Base-by-base conservation (phyloP, 495 filamentous ascomycete species). In the Elasticomyces elasticus region DNA sequence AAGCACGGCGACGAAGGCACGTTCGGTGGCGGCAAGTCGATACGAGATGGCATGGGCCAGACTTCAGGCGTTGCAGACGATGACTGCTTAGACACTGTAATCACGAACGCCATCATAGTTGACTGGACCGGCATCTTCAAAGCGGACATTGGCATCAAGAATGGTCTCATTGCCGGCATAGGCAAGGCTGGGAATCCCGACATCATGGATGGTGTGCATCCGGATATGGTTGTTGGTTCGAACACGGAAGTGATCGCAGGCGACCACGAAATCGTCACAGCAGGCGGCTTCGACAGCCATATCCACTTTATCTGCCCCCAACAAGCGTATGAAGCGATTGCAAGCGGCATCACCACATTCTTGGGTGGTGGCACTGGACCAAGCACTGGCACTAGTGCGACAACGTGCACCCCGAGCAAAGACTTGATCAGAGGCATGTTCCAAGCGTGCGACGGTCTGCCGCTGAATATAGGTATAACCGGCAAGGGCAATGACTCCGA, bases 251-350 rank as follows among this genome's bases (percentile, higher is more conserved):
- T 96, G n/a, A 84, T 98, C 65, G 90, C 92, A 10, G 92, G 84
- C 15, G 92, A 98, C 68, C 81, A 86, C 57, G 88, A 87, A 72
- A 97, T 98, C 54, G 67, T 98, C 23, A 98, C 92, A 0, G 87
- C 89, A 11, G 92, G 92, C 63, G 92, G 86, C 1, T 79, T 95
- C 53, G 92, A 98, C 68, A 83, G 85, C 20, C 92, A 98, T 66
- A 88, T 98, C 55, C 92, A 98, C 66, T 88, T 92, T 59, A 97
- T 98, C 63, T 97, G 91, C 66, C 92, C 94, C 12, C 92, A 98
- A 65, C 92, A 98, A 70, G 87, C 81, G 0, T 73, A 86, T 40
- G 94, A 98, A 63, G 81, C 89, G 9, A 72, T 97, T 30, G 78
- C 89, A 12, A 87, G 89, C 20, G 92, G 92, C 38, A 79, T 98